Evolutionary conservation across 371 early-diverging fungal species (phyloP).

Genomic region (Actinomucor elegans): DNA sequence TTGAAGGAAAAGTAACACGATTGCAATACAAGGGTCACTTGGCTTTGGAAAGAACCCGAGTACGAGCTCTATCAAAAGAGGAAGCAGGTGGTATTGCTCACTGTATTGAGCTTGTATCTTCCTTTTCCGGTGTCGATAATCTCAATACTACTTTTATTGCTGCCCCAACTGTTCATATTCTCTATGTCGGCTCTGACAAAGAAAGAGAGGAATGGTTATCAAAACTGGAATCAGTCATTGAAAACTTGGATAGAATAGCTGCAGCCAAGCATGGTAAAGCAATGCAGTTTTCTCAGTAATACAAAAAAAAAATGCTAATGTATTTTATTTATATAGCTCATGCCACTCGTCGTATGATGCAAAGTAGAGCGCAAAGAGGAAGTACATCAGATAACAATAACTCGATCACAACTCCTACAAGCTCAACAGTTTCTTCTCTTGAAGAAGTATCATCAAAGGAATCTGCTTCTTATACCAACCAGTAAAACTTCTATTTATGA

Average conservation of each 20-base stretch:
- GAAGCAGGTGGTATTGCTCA: conserved; percentile 40
- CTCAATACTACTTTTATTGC: conserved; percentile 40
- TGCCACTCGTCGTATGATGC: conserved; percentile 20
- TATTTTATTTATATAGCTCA: conserved; percentile 11
- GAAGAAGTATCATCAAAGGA: conserved; percentile 1
- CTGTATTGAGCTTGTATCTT: conserved; percentile 38
- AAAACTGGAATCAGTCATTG: conserved; percentile 28
- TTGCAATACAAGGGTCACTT: conserved; percentile 48
- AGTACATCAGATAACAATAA: background rate
- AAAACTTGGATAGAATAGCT: conserved; percentile 29
- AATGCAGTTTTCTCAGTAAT: too few species aligned
- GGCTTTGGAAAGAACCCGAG: conserved; percentile 30
- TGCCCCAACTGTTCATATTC: conserved; percentile 29
- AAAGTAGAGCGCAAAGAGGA: conserved; percentile 16
- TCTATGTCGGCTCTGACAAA: conserved; percentile 24
- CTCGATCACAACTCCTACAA: background rate
- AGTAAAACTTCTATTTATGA: background rate
- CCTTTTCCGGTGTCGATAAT: conserved; percentile 41
- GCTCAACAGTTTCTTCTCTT: conserved; percentile 1
- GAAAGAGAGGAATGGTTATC: conserved; percentile 34
- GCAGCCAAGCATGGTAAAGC: conserved; percentile 27
- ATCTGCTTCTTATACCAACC: background rate
- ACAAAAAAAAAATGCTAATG: too few species aligned
- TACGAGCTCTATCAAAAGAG: conserved; percentile 32
- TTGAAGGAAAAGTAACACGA: conserved; percentile 19